Conservation (phyloP, 768 basidiomycete genomes). For the Neoboletus subvelutipes region DNA sequence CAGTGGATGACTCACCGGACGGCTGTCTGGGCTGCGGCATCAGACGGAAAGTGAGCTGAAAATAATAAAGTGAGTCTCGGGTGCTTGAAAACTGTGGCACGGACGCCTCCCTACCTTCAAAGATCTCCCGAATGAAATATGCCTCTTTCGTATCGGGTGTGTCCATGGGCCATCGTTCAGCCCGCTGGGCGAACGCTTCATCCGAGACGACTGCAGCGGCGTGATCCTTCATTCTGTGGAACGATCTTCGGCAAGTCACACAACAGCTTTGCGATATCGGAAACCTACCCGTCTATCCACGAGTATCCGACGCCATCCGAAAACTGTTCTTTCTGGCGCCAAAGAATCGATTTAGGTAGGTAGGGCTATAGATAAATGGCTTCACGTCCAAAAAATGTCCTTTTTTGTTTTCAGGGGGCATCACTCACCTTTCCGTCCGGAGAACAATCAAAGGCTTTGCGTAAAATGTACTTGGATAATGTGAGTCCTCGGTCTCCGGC, state of each 20-base stretch:
- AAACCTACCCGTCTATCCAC: slow-evolving; percentile 90
- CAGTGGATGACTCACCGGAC: slow-evolving; percentile 61
- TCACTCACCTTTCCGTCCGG: slow-evolving; percentile 67
- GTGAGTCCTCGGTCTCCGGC: slow-evolving; percentile 13
- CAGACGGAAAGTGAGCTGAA: slow-evolving; percentile 76
- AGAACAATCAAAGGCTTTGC: slow-evolving; percentile 91
- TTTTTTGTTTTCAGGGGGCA: neutral
- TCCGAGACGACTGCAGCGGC: slow-evolving; percentile 76
- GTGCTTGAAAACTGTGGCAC: neutral
- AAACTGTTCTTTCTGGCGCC: slow-evolving; percentile 99
- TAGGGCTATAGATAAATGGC: slow-evolving; percentile 58
- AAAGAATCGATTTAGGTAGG: slow-evolving; percentile 89
- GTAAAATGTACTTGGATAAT: slow-evolving; percentile 74
- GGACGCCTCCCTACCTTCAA: slow-evolving; percentile 57
- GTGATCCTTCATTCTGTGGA: slow-evolving; percentile 81
- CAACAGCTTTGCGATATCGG: neutral
- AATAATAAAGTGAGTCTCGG: slow-evolving; percentile 4
- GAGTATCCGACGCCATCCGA: slow-evolving; percentile 98
- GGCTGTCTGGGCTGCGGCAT: slow-evolving; percentile 86
- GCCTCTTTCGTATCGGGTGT: slow-evolving; percentile 97
- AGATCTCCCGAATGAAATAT: slow-evolving; percentile 88
- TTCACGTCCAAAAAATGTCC: neutral
- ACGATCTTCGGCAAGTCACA: neutral
- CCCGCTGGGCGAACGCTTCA: slow-evolving; percentile 70
- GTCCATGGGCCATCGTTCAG: slow-evolving; percentile 72